These are phyloP conservation scores for Cymodocea nodosa DNA, from an alignment of 116 monocot species.

Conservation along the genomic window DNA sequence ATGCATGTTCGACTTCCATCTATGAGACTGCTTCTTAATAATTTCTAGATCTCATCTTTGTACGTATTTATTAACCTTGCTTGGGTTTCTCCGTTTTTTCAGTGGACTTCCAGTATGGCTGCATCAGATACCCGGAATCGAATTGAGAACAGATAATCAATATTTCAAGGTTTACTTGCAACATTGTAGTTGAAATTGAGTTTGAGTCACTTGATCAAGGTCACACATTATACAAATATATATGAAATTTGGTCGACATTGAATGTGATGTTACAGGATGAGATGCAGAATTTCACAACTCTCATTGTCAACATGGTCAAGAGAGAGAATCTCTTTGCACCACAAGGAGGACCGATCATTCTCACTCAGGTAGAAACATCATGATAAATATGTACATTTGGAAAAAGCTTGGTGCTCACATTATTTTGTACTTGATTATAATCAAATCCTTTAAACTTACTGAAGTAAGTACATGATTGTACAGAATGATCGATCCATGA, in stretches of 20 bases:
- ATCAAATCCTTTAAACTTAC: too few relatives aligned
- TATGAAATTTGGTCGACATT: neutral
- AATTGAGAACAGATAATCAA: conserved; percentile 11
- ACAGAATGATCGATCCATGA: too few relatives aligned
- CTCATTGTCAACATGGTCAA: conserved; percentile 28
- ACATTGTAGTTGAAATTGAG: too few relatives aligned
- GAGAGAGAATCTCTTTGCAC: conserved; percentile 26
- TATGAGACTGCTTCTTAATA: neutral
- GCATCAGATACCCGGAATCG: conserved; percentile 8
- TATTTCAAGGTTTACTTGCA: conserved; percentile 11
- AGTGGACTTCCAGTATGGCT: conserved; percentile 21
- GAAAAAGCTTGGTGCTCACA: neutral
- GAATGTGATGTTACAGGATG: conserved; percentile 5
- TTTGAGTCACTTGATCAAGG: too few relatives aligned
- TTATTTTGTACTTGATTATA: neutral
- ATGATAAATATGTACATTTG: neutral
- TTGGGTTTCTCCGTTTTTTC: neutral
- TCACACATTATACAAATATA: neutral
- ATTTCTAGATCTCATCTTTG: too few relatives aligned
- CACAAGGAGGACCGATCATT: conserved; percentile 33
- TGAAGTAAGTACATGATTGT: too few relatives aligned
- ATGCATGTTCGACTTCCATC: neutral
- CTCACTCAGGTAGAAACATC: conserved; percentile 13
- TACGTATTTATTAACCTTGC: too few relatives aligned
- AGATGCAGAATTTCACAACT: conserved; percentile 25